Base-by-base conservation (phyloP, 78 protist species). In the Speleostelium caveatum region DNA sequence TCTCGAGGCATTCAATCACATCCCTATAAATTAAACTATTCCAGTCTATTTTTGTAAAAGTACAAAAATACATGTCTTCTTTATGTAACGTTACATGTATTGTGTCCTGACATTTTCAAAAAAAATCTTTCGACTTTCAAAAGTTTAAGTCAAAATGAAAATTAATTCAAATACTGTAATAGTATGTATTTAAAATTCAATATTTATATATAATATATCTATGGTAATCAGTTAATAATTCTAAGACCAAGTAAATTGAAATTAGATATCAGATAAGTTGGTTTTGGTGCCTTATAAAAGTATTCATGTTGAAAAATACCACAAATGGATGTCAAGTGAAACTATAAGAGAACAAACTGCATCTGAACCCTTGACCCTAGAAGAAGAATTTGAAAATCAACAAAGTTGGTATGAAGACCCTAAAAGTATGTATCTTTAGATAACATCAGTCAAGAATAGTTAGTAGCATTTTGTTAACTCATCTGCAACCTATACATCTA, bases 351-450 rank as follows among this genome's bases (percentile, higher is more conserved):
- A 86, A 53, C 38, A 62, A 58, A 96, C 98, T 26, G 95, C 96
- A 2, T 68, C 94, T 0, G 99, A 97, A 38, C 87, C 88, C n/a
- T 72, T 96, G 12, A 74, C 94, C 0, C 41, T 97, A 5, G 98
- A 96, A 1, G 96, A 95, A 58, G 98, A 97, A 58, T 85, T 86
- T 36, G 97, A 32, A 30, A 96, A 94, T 92, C 99, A 97, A 80
- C n/a, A 28, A 24, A 35, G 65, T n/a, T 97, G 99, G 99, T 68
- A 45, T 42, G 61, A 56, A 1, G 96, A 94, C 72, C 73, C 56
- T 16, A 58, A 80, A 8, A 78, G 79, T 73, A 73, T 56, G 79
- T 32, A 7, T 10, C 12, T 12, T 8, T 49, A 49, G 8, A 16
- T 8, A 49, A 16, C 12, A 49, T 58, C 8, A 4, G 4, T 58